A percentile compares a stretch with the other conserved stretches of the same genome.
phyloP scores from a whole-genome alignment of 2,329 filamentous ascomycete genomes.

The Hypoxylon sp. region DNA sequence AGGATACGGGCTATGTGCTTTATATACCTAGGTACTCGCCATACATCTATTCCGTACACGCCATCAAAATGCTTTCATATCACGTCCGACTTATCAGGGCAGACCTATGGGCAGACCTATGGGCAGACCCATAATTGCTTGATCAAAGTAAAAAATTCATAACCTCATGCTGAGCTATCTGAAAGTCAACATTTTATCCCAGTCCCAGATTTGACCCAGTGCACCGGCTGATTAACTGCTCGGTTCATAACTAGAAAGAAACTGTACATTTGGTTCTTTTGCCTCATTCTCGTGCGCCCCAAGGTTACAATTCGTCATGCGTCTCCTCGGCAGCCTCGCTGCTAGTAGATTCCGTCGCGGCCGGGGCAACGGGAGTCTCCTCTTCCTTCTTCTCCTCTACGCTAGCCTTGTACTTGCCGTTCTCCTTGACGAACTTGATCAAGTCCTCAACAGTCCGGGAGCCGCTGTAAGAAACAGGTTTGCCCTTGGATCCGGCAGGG shows the following conservation, averaged over 20 bases:
- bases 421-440: conserved; percentile 91
- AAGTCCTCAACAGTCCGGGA: conserved; percentile 92
- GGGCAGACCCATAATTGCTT: no score
- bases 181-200: conserved; percentile 47
- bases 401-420: conserved; percentile 87
- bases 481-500: conserved; percentile 87
- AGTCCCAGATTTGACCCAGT: conserved; percentile 36
- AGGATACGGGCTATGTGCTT: no score
- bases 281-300: conserved; percentile 31
- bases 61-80: neutral
- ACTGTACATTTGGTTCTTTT: conserved; percentile 44
- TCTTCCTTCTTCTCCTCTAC: conserved; percentile 68
- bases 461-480: conserved; percentile 87
- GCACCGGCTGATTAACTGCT: conserved; percentile 43
- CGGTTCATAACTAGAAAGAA: conserved; percentile 44
- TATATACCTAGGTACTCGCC: no score
- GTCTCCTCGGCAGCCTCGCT: conserved; percentile 60
- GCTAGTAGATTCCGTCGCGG: conserved; percentile 62
- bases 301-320: conserved; percentile 82
- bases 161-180: conserved; percentile 48
- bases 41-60: no score
- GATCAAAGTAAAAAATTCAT: conserved; percentile 35
- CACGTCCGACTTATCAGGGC: neutral
- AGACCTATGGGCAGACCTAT: no score
- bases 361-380: conserved; percentile 63